Base-by-base conservation (phyloP, 2,329 filamentous ascomycete species). In the Fonsecaea multimorphosa region DNA sequence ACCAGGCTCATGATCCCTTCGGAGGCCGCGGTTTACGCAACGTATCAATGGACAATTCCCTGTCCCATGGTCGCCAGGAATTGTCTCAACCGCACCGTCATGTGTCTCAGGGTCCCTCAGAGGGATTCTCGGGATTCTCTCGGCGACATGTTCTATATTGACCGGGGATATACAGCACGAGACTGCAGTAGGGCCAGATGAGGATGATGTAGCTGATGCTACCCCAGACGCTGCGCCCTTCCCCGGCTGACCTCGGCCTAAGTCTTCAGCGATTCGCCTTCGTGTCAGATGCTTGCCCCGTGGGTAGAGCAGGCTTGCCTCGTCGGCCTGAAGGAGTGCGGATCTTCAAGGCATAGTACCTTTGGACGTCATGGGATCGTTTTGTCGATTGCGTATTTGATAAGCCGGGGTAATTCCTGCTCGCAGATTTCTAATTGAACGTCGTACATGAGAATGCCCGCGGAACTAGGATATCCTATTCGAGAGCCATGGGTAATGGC, bases 91-190 rank as follows among this genome's bases (percentile, higher is more conserved):
- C 5, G 31, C 5, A 57, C 36, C 49, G 29, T 51, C 51, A 46
- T 60, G 29, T 27, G 44, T 16, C 44, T 27, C 52, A 60, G 11
- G 63, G 46, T 38, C 11, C 46, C 32, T 22, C 54, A 24, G 32
- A 27, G 19, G 55, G 51, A 12, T 70, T 67, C 44, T 65, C 58
- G 52, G 66, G 63, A 29, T 66, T 68, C 40, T 59, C 65, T 62
- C 65, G 63, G 59, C 56, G 40, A 32, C 61, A 66, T 29, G 29
- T 64, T 32, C 46, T 66, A 53, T 70, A 68, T 59, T 69, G 60
- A 66, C 32, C 31, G 19, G 7, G 6, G 38, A 22, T 4, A 49
- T 27, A 27, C 11, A 49, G 16, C 2, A 24, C 6, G 9, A 49
- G n/a, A 12, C 8, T 22, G n/a, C n/a, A 46, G n/a, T 38, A 24